These are phyloP conservation scores for Microstegium vimineum DNA, from an alignment of 176 grass and related monocot genomes.

Conservation along the genomic window DNA sequence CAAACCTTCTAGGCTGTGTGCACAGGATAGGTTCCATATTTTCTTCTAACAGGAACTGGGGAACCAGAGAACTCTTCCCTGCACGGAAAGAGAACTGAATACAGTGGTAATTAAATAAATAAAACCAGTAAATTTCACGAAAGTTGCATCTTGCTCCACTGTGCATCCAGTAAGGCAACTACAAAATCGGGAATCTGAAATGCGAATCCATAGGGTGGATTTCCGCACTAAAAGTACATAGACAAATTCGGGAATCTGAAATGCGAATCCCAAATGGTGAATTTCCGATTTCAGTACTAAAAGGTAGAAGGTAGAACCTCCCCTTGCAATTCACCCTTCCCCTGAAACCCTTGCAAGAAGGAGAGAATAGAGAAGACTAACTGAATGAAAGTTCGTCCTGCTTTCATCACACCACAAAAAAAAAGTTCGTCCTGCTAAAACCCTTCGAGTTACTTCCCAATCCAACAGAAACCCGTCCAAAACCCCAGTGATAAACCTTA, in stretches of 20 bases:
- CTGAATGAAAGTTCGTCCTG: not conserved
- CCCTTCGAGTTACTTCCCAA: not conserved
- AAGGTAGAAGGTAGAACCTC: not conserved
- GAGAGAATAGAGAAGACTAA: not conserved
- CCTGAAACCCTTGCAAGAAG: not conserved
- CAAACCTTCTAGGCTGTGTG: slow-evolving; percentile 95
- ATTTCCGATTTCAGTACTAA: not conserved
- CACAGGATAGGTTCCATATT: slow-evolving; percentile 83
- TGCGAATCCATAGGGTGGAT: not conserved
- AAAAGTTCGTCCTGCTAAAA: not conserved
- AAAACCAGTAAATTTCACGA: not conserved
- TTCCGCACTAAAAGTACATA: not conserved
- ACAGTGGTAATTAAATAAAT: not conserved
- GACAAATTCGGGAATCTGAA: not conserved
- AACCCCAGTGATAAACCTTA: slow-evolving; percentile 5
- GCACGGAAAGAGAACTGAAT: slow-evolving; percentile 8
- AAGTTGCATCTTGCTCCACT: not conserved
- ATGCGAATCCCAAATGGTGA: not conserved
- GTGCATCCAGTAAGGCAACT: not conserved
- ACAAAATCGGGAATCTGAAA: not conserved
- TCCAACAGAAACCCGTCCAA: slow-evolving; percentile 19
- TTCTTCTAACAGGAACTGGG: slow-evolving; percentile 77
- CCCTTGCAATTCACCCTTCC: not conserved
- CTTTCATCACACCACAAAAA: too few relatives aligned
- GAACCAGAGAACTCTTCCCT: slow-evolving; percentile 90